Base-by-base conservation (phyloP, 192 early-diverging fungal genomes). In the Backusella mclennaniae region DNA sequence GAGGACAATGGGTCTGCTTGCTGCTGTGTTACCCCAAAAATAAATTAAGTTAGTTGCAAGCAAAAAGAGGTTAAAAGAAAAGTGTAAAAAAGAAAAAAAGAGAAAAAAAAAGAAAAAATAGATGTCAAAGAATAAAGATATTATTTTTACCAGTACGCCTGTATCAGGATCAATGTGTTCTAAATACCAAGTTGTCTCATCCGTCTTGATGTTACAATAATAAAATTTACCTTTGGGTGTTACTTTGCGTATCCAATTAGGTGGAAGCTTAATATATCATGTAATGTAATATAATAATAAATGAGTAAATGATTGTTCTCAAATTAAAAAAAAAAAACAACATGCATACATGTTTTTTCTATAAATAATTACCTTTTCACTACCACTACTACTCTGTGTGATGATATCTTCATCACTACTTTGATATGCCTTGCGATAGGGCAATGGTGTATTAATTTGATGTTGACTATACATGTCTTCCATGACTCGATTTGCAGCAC, bases 131-230 rank as follows among this genome's bases (percentile, higher is more conserved):
- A 9, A 59, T 2, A 59, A 1, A 63, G 29, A 68, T 0, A 67
- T 6, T 73, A 78, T 73, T 33, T 1, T 33, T 33, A 88, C 79
- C 82, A 91, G 56, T 35, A 75, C 46, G 35, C 90, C 90, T 5
- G 89, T 92, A 19, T 80, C 82, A 33, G 75, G 68, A 78, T 91
- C 84, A 17, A 91, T 78, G 69, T 89, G 80, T 11, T 90, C 85
- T 12, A 90, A 66, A 23, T 39, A 77, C 90, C 90, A 92, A 17
- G 85, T 84, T 12, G 83, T 87, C 75, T 90, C 84, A 33, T 92
- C 86, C 1, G 90, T 92, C 4, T 87, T 44, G 69, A 86, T 78
- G 74, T 92, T 91, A 83, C 85, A 91, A 71, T 85, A 92, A 63
- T 89, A 92, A 5, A 67, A 26, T 9, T 85, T 76, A 0, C 90